Conservation (phyloP, 2,329 filamentous ascomycete species). For the Colletotrichum tanaceti region DNA sequence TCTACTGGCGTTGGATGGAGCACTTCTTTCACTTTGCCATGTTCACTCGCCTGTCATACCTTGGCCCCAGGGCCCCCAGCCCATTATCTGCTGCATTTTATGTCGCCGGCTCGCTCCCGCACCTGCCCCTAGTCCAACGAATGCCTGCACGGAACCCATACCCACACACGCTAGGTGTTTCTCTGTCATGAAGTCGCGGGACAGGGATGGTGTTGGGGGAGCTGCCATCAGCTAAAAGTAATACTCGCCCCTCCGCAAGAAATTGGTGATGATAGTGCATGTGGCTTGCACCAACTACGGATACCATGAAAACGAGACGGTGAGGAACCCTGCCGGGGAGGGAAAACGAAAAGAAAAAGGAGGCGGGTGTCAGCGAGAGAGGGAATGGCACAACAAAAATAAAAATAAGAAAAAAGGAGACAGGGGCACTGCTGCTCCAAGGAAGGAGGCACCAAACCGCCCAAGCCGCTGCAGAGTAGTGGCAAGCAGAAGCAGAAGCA, state of each 20-base stretch:
- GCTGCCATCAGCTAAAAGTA: slow-evolving; percentile 1
- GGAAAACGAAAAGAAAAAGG: background rate
- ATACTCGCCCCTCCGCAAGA: background rate
- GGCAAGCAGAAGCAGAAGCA: background rate
- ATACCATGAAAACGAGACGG: background rate
- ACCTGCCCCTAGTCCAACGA: background rate
- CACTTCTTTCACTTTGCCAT: background rate
- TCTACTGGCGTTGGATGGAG: background rate
- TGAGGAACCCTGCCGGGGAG: background rate
- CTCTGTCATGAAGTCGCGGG: background rate
- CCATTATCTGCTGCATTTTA: background rate
- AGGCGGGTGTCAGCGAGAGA: background rate
- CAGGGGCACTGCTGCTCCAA: background rate
- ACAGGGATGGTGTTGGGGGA: background rate
- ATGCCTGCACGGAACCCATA: slow-evolving; percentile 1
- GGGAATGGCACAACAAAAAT: no score
- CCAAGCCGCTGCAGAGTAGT: background rate
- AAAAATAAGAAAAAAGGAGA: background rate
- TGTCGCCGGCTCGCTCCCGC: background rate
- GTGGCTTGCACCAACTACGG: slow-evolving; percentile 18
- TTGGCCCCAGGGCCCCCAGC: slow-evolving; percentile 2
- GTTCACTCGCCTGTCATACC: slow-evolving; percentile 1
- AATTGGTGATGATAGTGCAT: background rate
- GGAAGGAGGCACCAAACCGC: background rate
- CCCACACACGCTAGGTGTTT: background rate